Evolutionary conservation across 2,329 filamentous ascomycete genomes (phyloP).

Genomic region (Ceratocystis variospora): DNA sequence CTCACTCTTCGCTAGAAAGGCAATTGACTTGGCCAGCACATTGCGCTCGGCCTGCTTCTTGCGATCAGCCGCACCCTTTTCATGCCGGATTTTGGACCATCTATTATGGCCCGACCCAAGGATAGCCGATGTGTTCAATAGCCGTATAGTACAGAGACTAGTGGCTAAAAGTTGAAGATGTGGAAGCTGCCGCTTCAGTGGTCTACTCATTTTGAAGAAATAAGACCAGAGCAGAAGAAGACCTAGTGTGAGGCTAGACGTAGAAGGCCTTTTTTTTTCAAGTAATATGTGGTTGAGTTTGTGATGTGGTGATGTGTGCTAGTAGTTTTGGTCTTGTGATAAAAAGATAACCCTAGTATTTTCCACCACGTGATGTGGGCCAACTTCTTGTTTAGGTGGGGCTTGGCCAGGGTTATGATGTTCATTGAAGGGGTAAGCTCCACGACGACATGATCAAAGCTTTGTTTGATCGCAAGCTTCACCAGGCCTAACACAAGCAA

Average conservation of each 20-base stretch:
- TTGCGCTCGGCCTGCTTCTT: constrained; percentile 62
- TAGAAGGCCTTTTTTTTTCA: background rate
- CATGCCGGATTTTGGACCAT: constrained; percentile 93
- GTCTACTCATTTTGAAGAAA: background rate
- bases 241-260: background rate
- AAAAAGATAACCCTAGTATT: background rate
- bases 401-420: background rate
- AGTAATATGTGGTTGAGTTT: background rate
- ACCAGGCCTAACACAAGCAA: background rate
- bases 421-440: background rate
- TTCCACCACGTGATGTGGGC: background rate
- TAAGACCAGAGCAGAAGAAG: background rate
- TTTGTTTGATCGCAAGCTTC: background rate
- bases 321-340: background rate
- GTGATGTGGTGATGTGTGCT: background rate
- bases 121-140: constrained; percentile 6
- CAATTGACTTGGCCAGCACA: constrained; percentile 56
- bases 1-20: constrained; percentile 57
- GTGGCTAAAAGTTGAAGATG: background rate
- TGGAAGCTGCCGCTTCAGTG: background rate
- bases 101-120: constrained; percentile 69
- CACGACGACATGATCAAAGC: constrained; percentile 5
- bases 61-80: constrained; percentile 75
- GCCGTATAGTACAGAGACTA: background rate
- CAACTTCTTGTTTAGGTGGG: background rate